Conservation (phyloP, 768 basidiomycete genomes). For the Trametes cubensis region DNA sequence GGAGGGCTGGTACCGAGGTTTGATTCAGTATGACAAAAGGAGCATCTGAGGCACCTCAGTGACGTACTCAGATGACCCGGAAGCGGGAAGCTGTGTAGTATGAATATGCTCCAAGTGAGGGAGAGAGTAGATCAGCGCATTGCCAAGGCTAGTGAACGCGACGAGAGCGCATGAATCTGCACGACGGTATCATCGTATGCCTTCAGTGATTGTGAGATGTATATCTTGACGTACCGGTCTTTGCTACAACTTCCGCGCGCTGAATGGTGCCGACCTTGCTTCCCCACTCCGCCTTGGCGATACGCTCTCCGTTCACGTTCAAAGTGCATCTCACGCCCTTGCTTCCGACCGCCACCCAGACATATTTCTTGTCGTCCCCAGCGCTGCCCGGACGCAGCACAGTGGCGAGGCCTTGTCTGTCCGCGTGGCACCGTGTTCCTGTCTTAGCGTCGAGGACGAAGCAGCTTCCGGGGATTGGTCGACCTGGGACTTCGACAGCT, state of each 20-base stretch:
- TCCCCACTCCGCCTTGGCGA: slow-evolving; percentile 70
- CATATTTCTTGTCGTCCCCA: slow-evolving; percentile 23
- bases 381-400: slow-evolving; percentile 32
- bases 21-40: background rate
- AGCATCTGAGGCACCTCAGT: no score
- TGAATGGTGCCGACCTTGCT: slow-evolving; percentile 53
- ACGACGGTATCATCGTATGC: slow-evolving; percentile 25
- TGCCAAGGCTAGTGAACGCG: slow-evolving; percentile 53
- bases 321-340: slow-evolving; percentile 60
- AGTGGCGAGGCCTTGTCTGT: slow-evolving; percentile 45
- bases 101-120: slow-evolving; percentile 62
- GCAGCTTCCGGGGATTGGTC: slow-evolving; percentile 49
- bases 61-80: slow-evolving; percentile 27
- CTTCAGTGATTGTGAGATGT: background rate
- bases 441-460: slow-evolving; percentile 57
- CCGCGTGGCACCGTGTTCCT: slow-evolving; percentile 48
- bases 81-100: slow-evolving; percentile 35
- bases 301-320: slow-evolving; percentile 65
- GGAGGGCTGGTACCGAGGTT: slow-evolving; percentile 37
- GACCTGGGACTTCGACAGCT: slow-evolving; percentile 39
- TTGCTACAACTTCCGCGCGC: slow-evolving; percentile 57
- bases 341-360: slow-evolving; percentile 57
- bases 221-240: slow-evolving; percentile 51
- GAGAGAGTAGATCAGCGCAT: slow-evolving; percentile 60
- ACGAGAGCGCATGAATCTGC: slow-evolving; percentile 51